Evolutionary conservation across 2,329 filamentous ascomycete genomes (phyloP), one percentile per base, ranked within the genome.

Genomic region (Stemphylium lycopersici): DNA sequence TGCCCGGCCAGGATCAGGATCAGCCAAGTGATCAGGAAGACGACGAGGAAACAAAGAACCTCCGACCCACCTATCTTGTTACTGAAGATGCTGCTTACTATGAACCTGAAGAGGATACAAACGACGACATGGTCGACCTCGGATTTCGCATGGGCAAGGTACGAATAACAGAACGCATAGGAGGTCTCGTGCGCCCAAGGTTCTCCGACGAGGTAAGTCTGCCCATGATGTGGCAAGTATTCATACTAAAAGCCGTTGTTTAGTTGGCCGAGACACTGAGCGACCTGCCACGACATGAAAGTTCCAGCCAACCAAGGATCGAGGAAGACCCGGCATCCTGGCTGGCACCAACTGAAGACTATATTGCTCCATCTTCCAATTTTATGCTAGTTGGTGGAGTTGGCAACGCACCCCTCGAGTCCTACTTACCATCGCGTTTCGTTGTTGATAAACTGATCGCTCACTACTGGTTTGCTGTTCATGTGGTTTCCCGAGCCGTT

Each of bases 141-240:
- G 90, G 89, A 2, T 84, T 91, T 53, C 83, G 83, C 59, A 80
- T 92, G 56, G 89, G 89, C 1, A 88, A 84, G 70, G 84, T 91
- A 81, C 84, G 81, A 54, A 85, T 92, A 55, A 90, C 87, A 2
- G 89, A 92, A 67, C 81, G 89, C 33, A 85, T 92, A 59, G 90
- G 90, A 13, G 89, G 89, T 0, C 83, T 90, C 61, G 87, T 89
- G 38, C 80, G 89, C 40, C 89, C 89, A 2, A 85, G 86, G 62
- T 81, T 92, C 52, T 82, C 84, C 3, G 86, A 91, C 71, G 89
- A 91, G 79, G 85, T 90, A 77, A 59, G 78, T 68, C 16, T 43
- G 33, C 22, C 13, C 29, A 6, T 24, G 15, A 33, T 33, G 24
- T 16, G 7, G 6, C 22, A 38, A 18, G 24, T 11, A 29, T 31